Evolutionary conservation across 2,329 filamentous ascomycete species (phyloP).

Genomic region (Diaporthe vaccinii): DNA sequence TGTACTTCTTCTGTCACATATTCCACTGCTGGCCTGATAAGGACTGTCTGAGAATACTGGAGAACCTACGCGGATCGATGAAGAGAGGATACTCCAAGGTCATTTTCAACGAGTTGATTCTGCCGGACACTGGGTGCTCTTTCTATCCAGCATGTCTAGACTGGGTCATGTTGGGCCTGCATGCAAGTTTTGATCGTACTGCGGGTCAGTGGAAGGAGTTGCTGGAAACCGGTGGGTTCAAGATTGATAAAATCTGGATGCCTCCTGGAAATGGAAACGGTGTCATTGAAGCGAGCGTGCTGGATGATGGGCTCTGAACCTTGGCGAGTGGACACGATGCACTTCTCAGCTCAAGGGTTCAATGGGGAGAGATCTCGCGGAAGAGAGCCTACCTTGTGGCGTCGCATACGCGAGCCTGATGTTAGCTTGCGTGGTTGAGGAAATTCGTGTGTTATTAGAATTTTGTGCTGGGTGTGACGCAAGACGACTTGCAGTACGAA

Average conservation of each 20-base stretch:
- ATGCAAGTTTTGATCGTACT: background rate
- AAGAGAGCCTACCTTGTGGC: background rate
- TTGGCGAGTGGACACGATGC: too few relatives aligned
- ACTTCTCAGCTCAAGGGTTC: background rate
- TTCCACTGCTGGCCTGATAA: constrained; percentile 16
- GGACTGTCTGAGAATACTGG: background rate
- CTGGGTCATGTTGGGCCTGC: constrained; percentile 13
- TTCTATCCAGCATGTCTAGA: background rate
- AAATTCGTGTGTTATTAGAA: background rate
- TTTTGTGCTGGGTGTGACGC: background rate
- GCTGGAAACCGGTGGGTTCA: constrained; percentile 6
- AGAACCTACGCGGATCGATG: background rate
- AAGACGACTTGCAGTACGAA: background rate
- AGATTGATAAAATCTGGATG: constrained; percentile 5
- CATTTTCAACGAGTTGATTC: background rate
- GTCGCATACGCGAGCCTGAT: background rate
- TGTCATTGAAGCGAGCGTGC: constrained; percentile 6
- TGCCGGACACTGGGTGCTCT: background rate
- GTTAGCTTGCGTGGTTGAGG: background rate
- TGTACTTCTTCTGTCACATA: constrained; percentile 3
- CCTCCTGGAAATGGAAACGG: constrained; percentile 4
- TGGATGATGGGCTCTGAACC: background rate
- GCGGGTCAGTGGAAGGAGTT: constrained; percentile 4
- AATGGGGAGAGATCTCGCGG: too few relatives aligned
- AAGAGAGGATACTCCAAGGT: background rate